These are phyloP conservation scores for Globomyces sp. DNA, from an alignment of 371 early-diverging fungal genomes.

Conservation along the genomic window DNA sequence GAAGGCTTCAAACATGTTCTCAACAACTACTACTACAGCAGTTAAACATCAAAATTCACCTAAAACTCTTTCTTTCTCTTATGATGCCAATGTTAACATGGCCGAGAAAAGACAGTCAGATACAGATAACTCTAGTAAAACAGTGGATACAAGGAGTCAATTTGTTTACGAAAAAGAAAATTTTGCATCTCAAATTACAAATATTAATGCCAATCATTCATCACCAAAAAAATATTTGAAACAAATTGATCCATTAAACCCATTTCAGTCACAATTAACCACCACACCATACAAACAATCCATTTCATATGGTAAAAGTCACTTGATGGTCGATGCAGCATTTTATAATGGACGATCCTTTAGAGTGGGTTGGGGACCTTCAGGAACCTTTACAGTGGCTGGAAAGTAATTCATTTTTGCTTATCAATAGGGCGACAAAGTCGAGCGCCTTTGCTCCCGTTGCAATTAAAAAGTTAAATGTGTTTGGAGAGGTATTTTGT, in stretches of 20 bases:
- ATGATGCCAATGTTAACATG: too few species aligned
- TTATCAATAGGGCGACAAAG: too few species aligned
- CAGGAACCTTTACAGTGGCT: conserved; percentile 59
- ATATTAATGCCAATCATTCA: neutral
- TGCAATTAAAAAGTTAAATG: too few species aligned
- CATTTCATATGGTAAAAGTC: conserved; percentile 17
- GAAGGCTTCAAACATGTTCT: conserved; percentile 7
- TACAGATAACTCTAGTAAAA: too few species aligned
- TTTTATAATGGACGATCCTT: conserved; percentile 69
- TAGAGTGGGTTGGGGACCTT: conserved; percentile 75
- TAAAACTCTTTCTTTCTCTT: neutral
- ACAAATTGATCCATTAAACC: conserved; percentile 7
- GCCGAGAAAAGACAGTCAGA: too few species aligned
- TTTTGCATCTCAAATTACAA: neutral
- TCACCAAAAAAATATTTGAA: conserved; percentile 15
- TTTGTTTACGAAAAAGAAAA: neutral
- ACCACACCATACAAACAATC: neutral
- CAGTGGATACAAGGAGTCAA: neutral
- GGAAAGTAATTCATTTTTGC: too few species aligned
- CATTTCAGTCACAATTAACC: neutral
- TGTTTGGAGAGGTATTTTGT: too few species aligned
- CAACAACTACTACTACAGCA: neutral
- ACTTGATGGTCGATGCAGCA: conserved; percentile 55
- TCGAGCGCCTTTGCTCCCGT: too few species aligned
- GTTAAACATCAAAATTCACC: neutral